These are phyloP conservation scores for Mimosa bimucronata DNA, from an alignment of 306 rosid genomes.

Conservation along the genomic window DNA sequence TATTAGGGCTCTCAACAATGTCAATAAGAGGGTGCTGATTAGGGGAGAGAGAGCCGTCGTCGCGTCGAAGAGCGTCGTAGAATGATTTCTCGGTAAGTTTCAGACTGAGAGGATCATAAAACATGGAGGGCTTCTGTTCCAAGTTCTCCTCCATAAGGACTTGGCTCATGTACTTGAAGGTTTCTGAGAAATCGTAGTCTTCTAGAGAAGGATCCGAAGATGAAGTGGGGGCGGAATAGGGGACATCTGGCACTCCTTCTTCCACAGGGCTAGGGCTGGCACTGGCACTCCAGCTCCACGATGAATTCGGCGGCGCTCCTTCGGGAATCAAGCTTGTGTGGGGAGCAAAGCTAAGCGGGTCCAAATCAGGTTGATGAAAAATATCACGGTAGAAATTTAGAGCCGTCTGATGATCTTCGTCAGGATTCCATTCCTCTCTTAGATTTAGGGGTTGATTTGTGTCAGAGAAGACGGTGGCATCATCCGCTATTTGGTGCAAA, in stretches of 20 bases:
- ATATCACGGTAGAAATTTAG: background rate
- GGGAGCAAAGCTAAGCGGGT: conserved; percentile 17
- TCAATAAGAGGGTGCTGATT: conserved; percentile 48
- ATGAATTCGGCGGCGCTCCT: conserved; percentile 3
- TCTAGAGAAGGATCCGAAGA: conserved; percentile 36
- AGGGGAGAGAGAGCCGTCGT: conserved; percentile 45
- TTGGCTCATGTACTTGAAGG: conserved; percentile 47
- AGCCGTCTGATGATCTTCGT: background rate
- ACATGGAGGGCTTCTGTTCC: conserved; percentile 66
- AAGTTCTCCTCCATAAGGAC: conserved; percentile 78
- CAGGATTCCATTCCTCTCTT: conserved; percentile 12
- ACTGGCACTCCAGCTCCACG: conserved; percentile 18
- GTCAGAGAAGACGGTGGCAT: background rate
- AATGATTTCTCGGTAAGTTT: conserved; percentile 71
- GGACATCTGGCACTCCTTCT: background rate
- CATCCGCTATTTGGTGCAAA: background rate
- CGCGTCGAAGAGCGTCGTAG: conserved; percentile 57
- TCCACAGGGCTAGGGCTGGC: background rate
- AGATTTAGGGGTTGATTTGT: background rate
- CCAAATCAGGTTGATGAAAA: conserved; percentile 6
- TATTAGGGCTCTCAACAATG: conserved; percentile 37
- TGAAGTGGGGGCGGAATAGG: background rate
- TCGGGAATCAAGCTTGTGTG: conserved; percentile 7
- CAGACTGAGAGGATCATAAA: conserved; percentile 60
- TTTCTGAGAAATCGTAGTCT: conserved; percentile 49